Conservation (phyloP, 345 rosid species). For the Camelina neglecta region DNA sequence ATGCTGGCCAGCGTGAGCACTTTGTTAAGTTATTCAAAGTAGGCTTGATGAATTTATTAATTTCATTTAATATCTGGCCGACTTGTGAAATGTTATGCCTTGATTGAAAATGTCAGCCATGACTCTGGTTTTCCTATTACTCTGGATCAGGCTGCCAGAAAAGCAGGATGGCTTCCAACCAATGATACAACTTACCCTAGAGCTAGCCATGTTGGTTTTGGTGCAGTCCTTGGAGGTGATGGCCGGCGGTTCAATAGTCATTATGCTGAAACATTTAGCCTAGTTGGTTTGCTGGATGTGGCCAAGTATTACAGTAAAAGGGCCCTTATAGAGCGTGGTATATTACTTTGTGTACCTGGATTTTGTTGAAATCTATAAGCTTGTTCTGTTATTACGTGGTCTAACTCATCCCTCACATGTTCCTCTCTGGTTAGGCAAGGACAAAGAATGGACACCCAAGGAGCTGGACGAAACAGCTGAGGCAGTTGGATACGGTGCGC, state of each 20-base stretch:
- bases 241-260: constrained; percentile 79
- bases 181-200: constrained; percentile 48
- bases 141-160: too few species aligned
- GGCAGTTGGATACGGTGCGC: constrained; percentile 85
- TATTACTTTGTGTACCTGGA: background rate
- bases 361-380: background rate
- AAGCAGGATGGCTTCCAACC: too few species aligned
- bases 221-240: constrained; percentile 82
- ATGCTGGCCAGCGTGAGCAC: too few species aligned
- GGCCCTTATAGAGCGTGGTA: constrained; percentile 59
- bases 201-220: constrained; percentile 77
- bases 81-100: too few species aligned
- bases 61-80: too few species aligned
- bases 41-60: too few species aligned
- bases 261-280: constrained; percentile 46
- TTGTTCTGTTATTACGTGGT: background rate
- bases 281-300: constrained; percentile 84
- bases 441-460: constrained; percentile 67
- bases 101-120: too few species aligned
- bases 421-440: constrained; percentile 53
- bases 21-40: too few species aligned
- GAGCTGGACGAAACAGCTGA: constrained; percentile 84
- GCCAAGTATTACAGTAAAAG: constrained; percentile 75
- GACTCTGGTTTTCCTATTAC: too few species aligned
- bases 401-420: background rate